Evolutionary conservation across 176 grass and related monocot genomes (phyloP).

Genomic region (Eremochloa ophiuroides): DNA sequence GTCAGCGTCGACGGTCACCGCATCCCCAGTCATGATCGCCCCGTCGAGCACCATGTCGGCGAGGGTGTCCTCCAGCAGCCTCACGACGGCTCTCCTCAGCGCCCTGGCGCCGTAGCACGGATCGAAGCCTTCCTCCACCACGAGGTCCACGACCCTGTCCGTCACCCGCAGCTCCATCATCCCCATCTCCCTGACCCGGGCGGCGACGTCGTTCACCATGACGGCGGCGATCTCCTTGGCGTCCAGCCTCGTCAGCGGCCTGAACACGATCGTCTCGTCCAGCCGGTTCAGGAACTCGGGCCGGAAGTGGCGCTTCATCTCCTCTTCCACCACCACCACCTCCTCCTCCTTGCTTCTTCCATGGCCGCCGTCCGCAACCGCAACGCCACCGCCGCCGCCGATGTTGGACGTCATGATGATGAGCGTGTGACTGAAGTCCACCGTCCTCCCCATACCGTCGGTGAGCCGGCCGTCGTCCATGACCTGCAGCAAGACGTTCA

Average conservation of each 20-base stretch:
- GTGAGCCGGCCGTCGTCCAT: neutral
- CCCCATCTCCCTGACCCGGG: neutral
- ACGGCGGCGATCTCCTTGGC: neutral
- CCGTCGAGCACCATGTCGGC: neutral
- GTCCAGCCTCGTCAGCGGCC: neutral
- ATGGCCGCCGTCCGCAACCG: neutral
- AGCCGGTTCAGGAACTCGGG: neutral
- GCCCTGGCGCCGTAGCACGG: neutral
- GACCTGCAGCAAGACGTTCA: neutral
- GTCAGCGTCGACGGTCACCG: neutral
- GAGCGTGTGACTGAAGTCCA: neutral
- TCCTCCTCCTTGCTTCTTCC: neutral
- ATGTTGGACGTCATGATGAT: conserved; percentile 19
- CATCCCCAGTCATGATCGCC: neutral
- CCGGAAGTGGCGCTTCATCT: neutral
- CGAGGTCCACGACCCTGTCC: neutral
- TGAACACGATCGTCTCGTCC: conserved; percentile 1
- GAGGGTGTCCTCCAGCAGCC: neutral
- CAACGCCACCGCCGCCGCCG: neutral
- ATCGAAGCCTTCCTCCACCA: neutral
- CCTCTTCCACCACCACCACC: neutral
- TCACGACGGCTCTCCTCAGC: neutral
- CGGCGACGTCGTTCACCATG: neutral
- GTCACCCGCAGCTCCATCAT: neutral
- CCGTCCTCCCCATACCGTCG: neutral